Percentiles rank a stretch among this genome's conserved stretches.
phyloP scores from a whole-genome alignment of 768 basidiomycete genomes.

The Phanerodontia chrysosporium region DNA sequence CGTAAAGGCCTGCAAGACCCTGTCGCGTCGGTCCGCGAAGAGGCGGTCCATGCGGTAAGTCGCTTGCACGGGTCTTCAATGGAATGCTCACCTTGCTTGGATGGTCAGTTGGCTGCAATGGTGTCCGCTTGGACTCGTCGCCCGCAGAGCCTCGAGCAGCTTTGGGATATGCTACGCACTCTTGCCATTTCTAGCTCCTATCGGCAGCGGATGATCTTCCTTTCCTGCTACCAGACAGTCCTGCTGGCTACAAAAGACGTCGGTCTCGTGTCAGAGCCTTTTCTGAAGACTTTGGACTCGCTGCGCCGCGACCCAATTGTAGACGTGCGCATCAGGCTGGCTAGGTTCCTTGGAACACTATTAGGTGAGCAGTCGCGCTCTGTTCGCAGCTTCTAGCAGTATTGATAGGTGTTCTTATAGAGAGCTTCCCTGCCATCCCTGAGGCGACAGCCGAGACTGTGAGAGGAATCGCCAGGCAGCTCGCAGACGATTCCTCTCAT shows the following conservation, averaged over 20 bases:
- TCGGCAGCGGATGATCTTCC: constrained; percentile 2
- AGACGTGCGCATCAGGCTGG: constrained; percentile 82
- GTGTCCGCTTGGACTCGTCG: background rate
- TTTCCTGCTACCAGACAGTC: constrained; percentile 26
- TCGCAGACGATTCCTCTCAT: constrained; percentile 52
- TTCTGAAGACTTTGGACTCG: constrained; percentile 50
- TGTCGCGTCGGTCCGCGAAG: constrained; percentile 83
- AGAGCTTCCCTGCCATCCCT: constrained; percentile 14
- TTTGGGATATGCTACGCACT: constrained; percentile 2
- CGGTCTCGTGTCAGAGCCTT: constrained; percentile 33
- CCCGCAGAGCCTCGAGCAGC: background rate
- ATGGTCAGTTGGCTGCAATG: background rate
- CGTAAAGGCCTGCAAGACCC: constrained; percentile 64
- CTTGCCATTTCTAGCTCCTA: constrained; percentile 2
- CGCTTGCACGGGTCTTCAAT: background rate
- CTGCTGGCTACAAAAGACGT: constrained; percentile 35
- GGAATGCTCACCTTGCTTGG: background rate
- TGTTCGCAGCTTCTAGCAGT: background rate
- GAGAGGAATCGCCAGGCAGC: constrained; percentile 34
- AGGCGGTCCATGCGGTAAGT: constrained; percentile 63
- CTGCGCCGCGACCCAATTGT: constrained; percentile 67
- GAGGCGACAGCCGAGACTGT: constrained; percentile 9
- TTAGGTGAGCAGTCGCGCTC: constrained; percentile 41
- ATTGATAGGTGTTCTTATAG: constrained; percentile 10
- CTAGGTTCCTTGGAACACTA: constrained; percentile 61